Percentiles rank a stretch among this genome's conserved stretches.
Conservation (phyloP, 768 basidiomycete species). For the Trametes villosa region DNA sequence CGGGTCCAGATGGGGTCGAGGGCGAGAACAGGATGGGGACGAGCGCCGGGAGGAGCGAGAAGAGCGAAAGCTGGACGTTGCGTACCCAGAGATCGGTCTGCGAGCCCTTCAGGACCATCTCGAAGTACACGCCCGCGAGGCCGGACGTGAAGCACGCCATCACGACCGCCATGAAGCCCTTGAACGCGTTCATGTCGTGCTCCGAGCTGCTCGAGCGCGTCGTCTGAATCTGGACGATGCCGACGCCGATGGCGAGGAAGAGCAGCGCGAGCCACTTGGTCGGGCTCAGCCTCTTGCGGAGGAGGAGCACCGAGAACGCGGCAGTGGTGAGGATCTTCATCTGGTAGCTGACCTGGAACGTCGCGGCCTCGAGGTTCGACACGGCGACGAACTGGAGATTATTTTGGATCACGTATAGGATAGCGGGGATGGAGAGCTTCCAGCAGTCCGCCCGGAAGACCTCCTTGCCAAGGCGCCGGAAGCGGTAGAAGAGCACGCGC, state of each 20-base stretch:
- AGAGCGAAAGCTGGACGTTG: slow-evolving; percentile 94
- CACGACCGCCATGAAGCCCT: slow-evolving; percentile 88
- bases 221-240: slow-evolving; percentile 64
- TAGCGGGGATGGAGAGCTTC: slow-evolving; percentile 96
- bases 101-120: slow-evolving; percentile 94
- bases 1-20: slow-evolving; percentile 32
- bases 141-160: slow-evolving; percentile 95
- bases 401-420: slow-evolving; percentile 95
- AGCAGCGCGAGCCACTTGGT: slow-evolving; percentile 86
- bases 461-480: slow-evolving; percentile 63
- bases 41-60: slow-evolving; percentile 89
- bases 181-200: slow-evolving; percentile 77
- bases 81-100: slow-evolving; percentile 93
- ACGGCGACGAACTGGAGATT: slow-evolving; percentile 95
- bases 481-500: slow-evolving; percentile 45
- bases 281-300: slow-evolving; percentile 73
- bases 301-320: slow-evolving; percentile 81
- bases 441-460: slow-evolving; percentile 92
- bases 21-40: slow-evolving; percentile 70
- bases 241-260: slow-evolving; percentile 87
- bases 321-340: slow-evolving; percentile 98
- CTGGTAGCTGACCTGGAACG: slow-evolving; percentile 96
- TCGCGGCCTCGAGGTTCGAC: slow-evolving; percentile 91
- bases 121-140: slow-evolving; percentile 96
- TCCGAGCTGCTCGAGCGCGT: not conserved